Evolutionary conservation across 228 moss, liverwort and hornwort genomes (phyloP).

Genomic region (Sphagnum magellanicum): DNA sequence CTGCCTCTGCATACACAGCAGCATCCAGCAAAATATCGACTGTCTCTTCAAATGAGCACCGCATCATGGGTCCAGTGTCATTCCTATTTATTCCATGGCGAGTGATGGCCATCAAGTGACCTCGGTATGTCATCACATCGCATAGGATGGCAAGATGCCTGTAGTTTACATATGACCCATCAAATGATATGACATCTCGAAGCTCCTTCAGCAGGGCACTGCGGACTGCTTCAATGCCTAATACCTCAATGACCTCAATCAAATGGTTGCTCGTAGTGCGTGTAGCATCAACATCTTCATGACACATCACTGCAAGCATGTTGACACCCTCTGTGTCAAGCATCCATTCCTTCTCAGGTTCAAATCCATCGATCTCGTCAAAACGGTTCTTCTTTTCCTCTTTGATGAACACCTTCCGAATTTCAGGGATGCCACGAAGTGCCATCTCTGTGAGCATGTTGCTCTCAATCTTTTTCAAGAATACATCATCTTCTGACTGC

Average conservation of each 20-base stretch:
- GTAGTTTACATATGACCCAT: conserved; percentile 96
- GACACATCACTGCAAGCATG: conserved; percentile 98
- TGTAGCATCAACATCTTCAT: conserved; percentile 94
- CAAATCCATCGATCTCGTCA: conserved; percentile 75
- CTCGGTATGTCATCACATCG: conserved; percentile 98
- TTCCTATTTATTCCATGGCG: conserved; percentile 95
- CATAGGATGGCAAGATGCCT: conserved; percentile 95
- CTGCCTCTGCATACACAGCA: conserved; percentile 88
- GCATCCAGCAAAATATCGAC: conserved; percentile 93
- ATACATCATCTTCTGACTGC: conserved; percentile 93
- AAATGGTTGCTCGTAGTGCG: conserved; percentile 95
- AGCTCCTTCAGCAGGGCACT: conserved; percentile 88
- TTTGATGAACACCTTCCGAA: conserved; percentile 91
- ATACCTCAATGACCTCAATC: conserved; percentile 95
- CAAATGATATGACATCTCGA: conserved; percentile 85
- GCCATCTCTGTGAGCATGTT: conserved; percentile 99
- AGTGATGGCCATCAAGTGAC: conserved; percentile 96
- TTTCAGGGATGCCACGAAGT: conserved; percentile 84
- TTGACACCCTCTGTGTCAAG: conserved; percentile 95
- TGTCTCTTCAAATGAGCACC: conserved; percentile 96
- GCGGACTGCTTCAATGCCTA: conserved; percentile 96
- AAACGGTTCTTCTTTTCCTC: conserved; percentile 86
- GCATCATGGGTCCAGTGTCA: conserved; percentile 98
- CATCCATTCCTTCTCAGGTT: conserved; percentile 92
- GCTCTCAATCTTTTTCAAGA: conserved; percentile 93